These are phyloP conservation scores for Rhodotorula glutinis DNA, from an alignment of 1,284 basidiomycete species.

Conservation along the genomic window DNA sequence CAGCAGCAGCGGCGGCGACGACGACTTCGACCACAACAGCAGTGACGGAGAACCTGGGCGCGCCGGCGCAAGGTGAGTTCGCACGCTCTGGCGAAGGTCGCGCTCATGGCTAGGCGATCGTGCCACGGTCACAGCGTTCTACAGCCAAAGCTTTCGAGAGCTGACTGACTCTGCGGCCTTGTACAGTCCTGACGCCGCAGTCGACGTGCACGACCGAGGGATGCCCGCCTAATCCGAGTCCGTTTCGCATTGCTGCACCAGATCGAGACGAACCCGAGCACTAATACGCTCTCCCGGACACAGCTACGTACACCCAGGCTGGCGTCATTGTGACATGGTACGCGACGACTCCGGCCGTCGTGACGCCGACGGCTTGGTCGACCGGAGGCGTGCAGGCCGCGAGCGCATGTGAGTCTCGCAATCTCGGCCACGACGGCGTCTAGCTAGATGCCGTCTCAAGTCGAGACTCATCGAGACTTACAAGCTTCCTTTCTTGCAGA, in stretches of 20 bases:
- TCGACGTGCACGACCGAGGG: conserved; percentile 28
- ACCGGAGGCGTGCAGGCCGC: conserved; percentile 7
- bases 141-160: too few relatives aligned
- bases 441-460: too few relatives aligned
- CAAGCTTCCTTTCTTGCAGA: conserved; percentile 8
- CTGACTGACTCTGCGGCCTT: neutral
- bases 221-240: conserved; percentile 25
- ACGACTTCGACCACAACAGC: neutral
- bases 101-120: neutral
- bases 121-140: too few relatives aligned
- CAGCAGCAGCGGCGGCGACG: neutral
- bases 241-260: neutral
- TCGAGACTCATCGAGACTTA: neutral
- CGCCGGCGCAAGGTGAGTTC: conserved; percentile 4
- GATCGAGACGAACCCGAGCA: too few relatives aligned
- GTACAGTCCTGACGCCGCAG: neutral
- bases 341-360: conserved; percentile 26
- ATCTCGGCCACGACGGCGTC: neutral
- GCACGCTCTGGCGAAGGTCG: neutral
- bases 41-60: neutral
- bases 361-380: conserved; percentile 21
- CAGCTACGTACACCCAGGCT: conserved; percentile 19
- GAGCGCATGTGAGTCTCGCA: conserved; percentile 3
- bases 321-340: conserved; percentile 20
- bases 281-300: neutral